Evolutionary conservation across 208 protist genomes (phyloP).

Genomic region (Trypanosomatidae sp.): DNA sequence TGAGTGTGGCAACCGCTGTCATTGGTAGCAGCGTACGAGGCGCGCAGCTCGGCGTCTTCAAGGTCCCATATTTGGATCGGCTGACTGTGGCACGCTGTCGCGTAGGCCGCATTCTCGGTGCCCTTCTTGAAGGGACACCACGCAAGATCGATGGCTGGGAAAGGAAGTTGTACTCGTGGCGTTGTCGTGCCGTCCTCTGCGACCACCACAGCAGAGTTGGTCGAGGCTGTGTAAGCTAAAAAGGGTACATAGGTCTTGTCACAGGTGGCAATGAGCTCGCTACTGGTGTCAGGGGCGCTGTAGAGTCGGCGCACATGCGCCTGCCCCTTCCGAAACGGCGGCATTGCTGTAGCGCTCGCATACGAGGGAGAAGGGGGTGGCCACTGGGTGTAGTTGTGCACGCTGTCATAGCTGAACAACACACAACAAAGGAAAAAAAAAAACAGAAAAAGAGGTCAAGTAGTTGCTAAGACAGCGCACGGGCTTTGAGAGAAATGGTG

Average conservation of each 20-base stretch:
- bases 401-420: background rate
- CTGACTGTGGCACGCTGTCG: slow-evolving; percentile 48
- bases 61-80: slow-evolving; percentile 84
- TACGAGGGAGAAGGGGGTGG: background rate
- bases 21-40: slow-evolving; percentile 64
- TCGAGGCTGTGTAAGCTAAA: slow-evolving; percentile 8
- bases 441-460: background rate
- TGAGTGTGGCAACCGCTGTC: slow-evolving; percentile 49
- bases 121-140: slow-evolving; percentile 83
- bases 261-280: slow-evolving; percentile 51
- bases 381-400: background rate
- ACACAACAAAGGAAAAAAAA: background rate
- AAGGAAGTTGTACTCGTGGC: slow-evolving; percentile 56
- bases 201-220: background rate
- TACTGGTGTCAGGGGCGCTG: slow-evolving; percentile 49
- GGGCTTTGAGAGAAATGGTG: background rate
- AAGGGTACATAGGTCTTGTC: slow-evolving; percentile 22
- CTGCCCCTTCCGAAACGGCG: slow-evolving; percentile 3
- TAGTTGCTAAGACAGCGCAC: background rate
- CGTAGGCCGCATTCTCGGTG: slow-evolving; percentile 44
- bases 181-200: slow-evolving; percentile 5
- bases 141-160: slow-evolving; percentile 61
- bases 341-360: background rate
- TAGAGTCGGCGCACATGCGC: slow-evolving; percentile 55
- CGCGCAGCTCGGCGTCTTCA: slow-evolving; percentile 60